Conservation (phyloP, 495 filamentous ascomycete genomes). For the Articulospora tetracladia region DNA sequence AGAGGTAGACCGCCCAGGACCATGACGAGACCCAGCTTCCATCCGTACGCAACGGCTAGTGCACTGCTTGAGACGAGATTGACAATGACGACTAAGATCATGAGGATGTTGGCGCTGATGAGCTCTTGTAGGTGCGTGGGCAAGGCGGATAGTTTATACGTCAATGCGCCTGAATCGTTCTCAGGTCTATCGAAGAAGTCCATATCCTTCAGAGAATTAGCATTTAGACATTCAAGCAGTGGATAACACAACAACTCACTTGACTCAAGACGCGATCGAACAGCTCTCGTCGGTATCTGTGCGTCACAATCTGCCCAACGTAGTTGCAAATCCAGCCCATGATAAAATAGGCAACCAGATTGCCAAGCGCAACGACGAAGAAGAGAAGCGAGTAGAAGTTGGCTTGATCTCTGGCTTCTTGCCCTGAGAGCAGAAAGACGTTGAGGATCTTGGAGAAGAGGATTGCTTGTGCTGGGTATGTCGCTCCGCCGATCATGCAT, state of each 20-base stretch:
- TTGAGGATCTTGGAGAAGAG: too few species aligned
- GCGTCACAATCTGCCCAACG: too few species aligned
- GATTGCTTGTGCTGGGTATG: too few species aligned
- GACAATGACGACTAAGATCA: slow-evolving; percentile 41
- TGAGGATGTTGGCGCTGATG: slow-evolving; percentile 27
- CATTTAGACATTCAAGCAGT: too few species aligned
- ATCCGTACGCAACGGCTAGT: slow-evolving; percentile 55
- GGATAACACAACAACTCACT: too few species aligned
- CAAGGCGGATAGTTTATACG: slow-evolving; percentile 28
- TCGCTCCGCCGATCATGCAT: not conserved
- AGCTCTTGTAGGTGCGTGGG: not conserved
- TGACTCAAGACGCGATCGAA: too few species aligned
- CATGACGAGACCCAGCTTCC: slow-evolving; percentile 55
- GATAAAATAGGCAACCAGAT: not conserved
- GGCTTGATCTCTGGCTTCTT: too few species aligned
- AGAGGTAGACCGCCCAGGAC: slow-evolving; percentile 45
- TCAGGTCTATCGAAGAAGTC: slow-evolving; percentile 34
- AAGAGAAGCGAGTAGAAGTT: not conserved
- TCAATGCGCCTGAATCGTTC: slow-evolving; percentile 58
- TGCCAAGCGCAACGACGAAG: not conserved
- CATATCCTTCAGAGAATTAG: slow-evolving; percentile 27
- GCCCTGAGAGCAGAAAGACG: too few species aligned
- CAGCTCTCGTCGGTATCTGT: too few species aligned
- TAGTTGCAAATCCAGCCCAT: not conserved
- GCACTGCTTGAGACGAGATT: slow-evolving; percentile 12